These are phyloP conservation scores for Chlorella variabilis DNA, from an alignment of 163 green algal species.

Conservation along the genomic window DNA sequence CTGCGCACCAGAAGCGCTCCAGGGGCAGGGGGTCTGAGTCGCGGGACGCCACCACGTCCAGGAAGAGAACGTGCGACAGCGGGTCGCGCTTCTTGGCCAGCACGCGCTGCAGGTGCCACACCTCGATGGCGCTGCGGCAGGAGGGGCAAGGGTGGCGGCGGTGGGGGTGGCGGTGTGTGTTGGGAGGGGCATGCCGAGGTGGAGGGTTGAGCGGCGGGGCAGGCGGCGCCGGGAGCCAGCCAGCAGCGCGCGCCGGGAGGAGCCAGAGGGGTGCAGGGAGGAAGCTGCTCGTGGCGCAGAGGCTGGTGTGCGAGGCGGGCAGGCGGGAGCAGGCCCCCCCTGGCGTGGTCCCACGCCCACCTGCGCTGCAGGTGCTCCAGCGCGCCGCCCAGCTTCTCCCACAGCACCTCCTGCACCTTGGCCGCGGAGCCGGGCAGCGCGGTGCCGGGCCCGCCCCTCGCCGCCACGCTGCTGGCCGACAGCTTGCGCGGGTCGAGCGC, in stretches of 20 bases:
- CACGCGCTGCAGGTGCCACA: constrained; percentile 96
- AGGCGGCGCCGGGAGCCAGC: no score
- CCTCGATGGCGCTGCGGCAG: constrained; percentile 49
- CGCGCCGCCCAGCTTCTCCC: constrained; percentile 62
- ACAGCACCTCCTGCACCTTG: constrained; percentile 64
- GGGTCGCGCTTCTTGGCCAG: constrained; percentile 95
- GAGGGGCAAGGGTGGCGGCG: no score
- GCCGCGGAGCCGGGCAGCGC: background rate
- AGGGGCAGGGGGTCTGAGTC: constrained; percentile 51
- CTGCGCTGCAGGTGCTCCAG: constrained; percentile 63
- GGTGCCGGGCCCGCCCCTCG: background rate
- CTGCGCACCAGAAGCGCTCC: constrained; percentile 63
- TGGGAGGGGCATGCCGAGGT: background rate
- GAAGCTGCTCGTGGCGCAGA: no score
- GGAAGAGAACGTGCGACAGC: constrained; percentile 87
- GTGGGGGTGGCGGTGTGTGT: background rate
- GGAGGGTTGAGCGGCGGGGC: background rate
- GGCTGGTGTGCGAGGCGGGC: no score
- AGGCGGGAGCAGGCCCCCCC: no score
- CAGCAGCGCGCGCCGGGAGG: no score
- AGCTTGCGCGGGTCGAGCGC: constrained; percentile 72
- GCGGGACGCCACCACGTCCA: constrained; percentile 68
- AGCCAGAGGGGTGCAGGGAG: no score
- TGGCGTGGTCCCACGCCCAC: no score
- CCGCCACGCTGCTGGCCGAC: constrained; percentile 20